These are phyloP conservation scores for Fusarium verticillioides DNA, from an alignment of 2,329 filamentous ascomycete genomes.

Conservation along the genomic window DNA sequence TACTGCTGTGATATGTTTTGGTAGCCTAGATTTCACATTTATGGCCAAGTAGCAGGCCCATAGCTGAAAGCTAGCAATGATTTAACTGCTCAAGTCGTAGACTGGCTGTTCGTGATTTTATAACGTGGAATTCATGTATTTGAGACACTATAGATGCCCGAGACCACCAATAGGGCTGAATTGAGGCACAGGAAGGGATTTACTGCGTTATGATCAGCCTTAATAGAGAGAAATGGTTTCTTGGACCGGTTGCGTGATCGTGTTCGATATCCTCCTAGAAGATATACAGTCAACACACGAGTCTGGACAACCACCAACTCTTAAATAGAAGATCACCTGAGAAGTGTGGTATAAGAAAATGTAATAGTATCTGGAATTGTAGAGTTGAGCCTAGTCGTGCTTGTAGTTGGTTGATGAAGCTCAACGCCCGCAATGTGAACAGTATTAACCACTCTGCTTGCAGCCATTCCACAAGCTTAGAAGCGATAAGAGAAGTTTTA, in stretches of 20 bases:
- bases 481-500: background rate
- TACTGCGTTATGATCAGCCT: fast-evolving
- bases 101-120: background rate
- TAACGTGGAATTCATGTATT: fast-evolving
- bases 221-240: background rate
- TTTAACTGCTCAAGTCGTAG: background rate
- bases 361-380: fast-evolving
- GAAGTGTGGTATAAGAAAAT: background rate
- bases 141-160: background rate
- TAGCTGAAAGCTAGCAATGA: background rate
- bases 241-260: no score
- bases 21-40: background rate
- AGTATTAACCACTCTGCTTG: background rate
- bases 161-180: fast-evolving
- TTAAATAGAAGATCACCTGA: fast-evolving
- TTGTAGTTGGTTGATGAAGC: background rate
- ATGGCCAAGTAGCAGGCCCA: background rate
- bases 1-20: fast-evolving
- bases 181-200: fast-evolving
- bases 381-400: background rate
- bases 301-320: background rate
- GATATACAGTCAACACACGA: background rate
- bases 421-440: background rate
- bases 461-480: background rate
- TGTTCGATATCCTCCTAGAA: no score